These are phyloP conservation scores for Solanum virginianum DNA, from an alignment of 257 asterid species.

Conservation along the genomic window DNA sequence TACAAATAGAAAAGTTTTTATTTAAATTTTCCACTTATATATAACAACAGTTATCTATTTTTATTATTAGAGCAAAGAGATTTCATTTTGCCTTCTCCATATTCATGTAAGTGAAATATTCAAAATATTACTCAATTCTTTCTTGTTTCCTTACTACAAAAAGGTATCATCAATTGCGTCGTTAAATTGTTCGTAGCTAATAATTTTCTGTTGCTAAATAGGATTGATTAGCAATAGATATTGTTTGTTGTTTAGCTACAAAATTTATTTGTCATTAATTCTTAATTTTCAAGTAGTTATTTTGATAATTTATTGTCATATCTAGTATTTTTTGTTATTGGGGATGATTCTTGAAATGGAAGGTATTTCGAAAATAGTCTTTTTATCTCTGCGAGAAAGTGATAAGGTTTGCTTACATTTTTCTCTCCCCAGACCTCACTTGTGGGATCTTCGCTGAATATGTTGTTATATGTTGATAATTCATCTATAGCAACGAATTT, in stretches of 20 bases:
- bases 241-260: background rate
- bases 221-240: background rate
- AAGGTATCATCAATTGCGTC: background rate
- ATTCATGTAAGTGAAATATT: background rate
- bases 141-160: background rate
- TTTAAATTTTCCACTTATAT: background rate
- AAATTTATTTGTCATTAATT: background rate
- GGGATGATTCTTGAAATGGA: too few relatives aligned
- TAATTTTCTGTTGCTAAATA: background rate
- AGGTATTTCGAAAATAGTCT: too few relatives aligned
- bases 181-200: background rate
- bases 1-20: background rate
- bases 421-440: too few relatives aligned
- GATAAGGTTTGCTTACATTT: too few relatives aligned
- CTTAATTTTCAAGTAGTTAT: background rate
- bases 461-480: too few relatives aligned
- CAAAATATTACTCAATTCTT: background rate
- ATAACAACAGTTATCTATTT: background rate
- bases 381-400: too few relatives aligned
- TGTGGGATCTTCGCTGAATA: too few relatives aligned
- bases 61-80: background rate
- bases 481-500: background rate
- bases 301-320: background rate
- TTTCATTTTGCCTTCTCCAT: background rate
- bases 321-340: too few relatives aligned